phyloP scores from a whole-genome alignment of 23 red algal species.

The Gracilaria vermiculophylla region DNA sequence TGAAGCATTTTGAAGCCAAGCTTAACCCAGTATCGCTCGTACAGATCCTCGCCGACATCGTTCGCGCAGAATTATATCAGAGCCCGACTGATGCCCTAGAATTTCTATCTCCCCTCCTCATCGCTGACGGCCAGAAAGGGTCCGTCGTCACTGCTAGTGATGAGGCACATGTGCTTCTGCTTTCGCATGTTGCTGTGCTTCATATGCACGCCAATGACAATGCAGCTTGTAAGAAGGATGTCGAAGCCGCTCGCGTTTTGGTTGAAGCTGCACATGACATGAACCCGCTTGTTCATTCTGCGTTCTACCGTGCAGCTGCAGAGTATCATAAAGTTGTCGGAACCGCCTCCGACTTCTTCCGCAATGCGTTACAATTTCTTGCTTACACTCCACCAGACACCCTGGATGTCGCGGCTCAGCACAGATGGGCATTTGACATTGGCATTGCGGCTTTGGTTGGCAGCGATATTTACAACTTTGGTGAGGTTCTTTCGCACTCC shows the following conservation, averaged over 20 bases:
- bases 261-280: constrained; percentile 68
- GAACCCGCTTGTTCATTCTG: constrained; percentile 77
- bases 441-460: constrained; percentile 91
- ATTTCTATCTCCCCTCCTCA: constrained; percentile 61
- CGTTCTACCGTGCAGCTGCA: constrained; percentile 80
- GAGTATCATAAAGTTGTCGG: constrained; percentile 96
- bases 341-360: constrained; percentile 90
- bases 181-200: constrained; percentile 62
- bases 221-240: constrained; percentile 40
- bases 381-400: constrained; percentile 75
- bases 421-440: constrained; percentile 95
- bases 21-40: constrained; percentile 91
- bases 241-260: constrained; percentile 42
- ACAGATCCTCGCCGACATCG: constrained; percentile 67
- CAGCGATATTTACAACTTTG: constrained; percentile 96
- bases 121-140: constrained; percentile 6
- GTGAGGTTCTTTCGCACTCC: constrained; percentile 88
- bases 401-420: constrained; percentile 42
- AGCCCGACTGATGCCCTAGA: constrained; percentile 56
- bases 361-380: constrained; percentile 86
- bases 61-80: constrained; percentile 30
- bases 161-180: constrained; percentile 77
- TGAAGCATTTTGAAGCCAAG: constrained; percentile 81
- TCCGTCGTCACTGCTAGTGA: constrained; percentile 40
- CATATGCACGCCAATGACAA: constrained; percentile 68